Conservation (phyloP, 2,329 filamentous ascomycete genomes). For the Fusarium xylarioides region DNA sequence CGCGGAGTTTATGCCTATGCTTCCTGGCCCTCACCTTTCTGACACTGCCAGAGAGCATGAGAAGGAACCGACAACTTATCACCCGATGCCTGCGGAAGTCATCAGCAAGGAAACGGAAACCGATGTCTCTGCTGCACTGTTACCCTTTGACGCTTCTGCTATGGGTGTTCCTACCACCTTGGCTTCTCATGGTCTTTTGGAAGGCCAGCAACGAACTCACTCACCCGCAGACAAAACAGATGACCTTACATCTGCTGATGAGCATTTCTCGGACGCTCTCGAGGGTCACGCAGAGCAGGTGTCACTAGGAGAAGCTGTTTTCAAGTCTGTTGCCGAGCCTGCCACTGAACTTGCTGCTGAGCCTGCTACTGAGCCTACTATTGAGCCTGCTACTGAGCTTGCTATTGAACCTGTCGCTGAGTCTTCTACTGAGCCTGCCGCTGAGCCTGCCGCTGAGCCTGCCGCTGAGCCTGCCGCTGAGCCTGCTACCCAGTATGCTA, state of each 20-base stretch:
- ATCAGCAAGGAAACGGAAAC: slow-evolving; percentile 56
- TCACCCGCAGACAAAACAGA: slow-evolving; percentile 40
- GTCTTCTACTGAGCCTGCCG: too few species aligned
- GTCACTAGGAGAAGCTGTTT: slow-evolving; percentile 10
- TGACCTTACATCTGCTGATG: slow-evolving; percentile 48
- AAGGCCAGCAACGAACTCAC: slow-evolving; percentile 21
- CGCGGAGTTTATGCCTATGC: slow-evolving; percentile 55
- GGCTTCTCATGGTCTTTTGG: slow-evolving; percentile 40
- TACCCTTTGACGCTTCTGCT: slow-evolving; percentile 44
- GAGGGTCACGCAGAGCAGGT: slow-evolving; percentile 40
- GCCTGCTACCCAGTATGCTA: too few species aligned
- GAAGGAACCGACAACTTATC: slow-evolving; percentile 40
- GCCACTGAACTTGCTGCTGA: background rate
- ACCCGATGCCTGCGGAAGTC: slow-evolving; percentile 52
- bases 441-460: background rate
- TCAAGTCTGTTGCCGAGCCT: background rate
- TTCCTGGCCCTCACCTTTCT: slow-evolving; percentile 28
- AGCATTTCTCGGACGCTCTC: slow-evolving; percentile 49
- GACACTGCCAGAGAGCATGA: background rate
- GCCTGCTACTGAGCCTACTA: background rate
- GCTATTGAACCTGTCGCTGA: too few species aligned
- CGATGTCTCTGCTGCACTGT: slow-evolving; percentile 52
- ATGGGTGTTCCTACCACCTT: slow-evolving; percentile 34
- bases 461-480: background rate
- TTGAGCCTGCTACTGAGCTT: background rate